These are phyloP conservation scores for Silene coronaria DNA, from an alignment of 179 eudicot species.

Conservation along the genomic window DNA sequence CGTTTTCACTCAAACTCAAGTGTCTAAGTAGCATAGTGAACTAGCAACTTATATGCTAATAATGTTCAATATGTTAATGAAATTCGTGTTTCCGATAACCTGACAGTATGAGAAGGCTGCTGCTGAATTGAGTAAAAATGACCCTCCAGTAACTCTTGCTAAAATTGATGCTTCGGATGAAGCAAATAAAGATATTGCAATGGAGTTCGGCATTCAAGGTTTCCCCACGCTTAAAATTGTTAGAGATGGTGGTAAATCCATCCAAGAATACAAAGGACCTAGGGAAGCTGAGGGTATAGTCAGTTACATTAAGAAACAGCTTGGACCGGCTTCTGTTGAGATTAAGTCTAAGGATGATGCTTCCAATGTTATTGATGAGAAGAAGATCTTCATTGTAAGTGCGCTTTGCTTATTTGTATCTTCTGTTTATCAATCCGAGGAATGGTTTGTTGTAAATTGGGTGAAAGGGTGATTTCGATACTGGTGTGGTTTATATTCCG, in stretches of 20 bases:
- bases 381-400: conserved; percentile 55
- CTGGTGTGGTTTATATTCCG: background rate
- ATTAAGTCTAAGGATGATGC: conserved; percentile 49
- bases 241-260: conserved; percentile 26
- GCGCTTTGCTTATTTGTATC: background rate
- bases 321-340: conserved; percentile 64
- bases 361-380: conserved; percentile 27
- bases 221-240: conserved; percentile 37
- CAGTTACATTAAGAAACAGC: conserved; percentile 44
- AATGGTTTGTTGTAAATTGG: background rate
- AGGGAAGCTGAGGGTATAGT: conserved; percentile 56
- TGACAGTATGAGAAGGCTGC: conserved; percentile 50
- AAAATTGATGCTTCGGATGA: conserved; percentile 34
- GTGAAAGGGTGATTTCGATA: too few relatives aligned
- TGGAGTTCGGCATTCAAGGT: conserved; percentile 22
- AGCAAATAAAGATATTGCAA: conserved; percentile 26
- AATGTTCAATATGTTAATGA: background rate
- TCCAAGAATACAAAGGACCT: conserved; percentile 33
- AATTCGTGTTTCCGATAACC: background rate
- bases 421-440: background rate
- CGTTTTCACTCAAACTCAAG: too few relatives aligned
- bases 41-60: background rate
- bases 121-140: conserved; percentile 26
- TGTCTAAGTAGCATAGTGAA: too few relatives aligned
- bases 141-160: conserved; percentile 36